A percentile compares a stretch with the other conserved stretches of the same genome.
Conservation (phyloP, 2,329 filamentous ascomycete species). For the Biscogniauxia mediterranea region DNA sequence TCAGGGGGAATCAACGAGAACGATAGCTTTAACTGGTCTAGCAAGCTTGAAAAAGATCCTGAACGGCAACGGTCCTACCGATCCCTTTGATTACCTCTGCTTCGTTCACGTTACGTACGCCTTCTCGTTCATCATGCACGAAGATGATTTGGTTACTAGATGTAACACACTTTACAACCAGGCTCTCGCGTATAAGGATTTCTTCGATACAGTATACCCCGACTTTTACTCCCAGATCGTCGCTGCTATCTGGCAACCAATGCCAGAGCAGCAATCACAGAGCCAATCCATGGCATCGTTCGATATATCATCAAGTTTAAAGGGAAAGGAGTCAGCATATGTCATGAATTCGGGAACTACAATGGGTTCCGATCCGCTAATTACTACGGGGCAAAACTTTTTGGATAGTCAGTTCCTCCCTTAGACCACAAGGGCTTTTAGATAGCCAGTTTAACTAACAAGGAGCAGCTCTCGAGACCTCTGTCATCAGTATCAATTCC, state of each 20-base stretch:
- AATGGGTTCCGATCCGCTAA: slow-evolving; percentile 37
- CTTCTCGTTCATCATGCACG: slow-evolving; percentile 46
- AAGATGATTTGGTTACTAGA: slow-evolving; percentile 37
- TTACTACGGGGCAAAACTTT: slow-evolving; percentile 45
- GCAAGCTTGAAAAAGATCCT: slow-evolving; percentile 40
- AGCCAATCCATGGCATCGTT: slow-evolving; percentile 14
- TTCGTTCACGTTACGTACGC: slow-evolving; percentile 53
- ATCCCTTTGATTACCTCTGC: slow-evolving; percentile 47
- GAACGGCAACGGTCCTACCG: slow-evolving; percentile 35
- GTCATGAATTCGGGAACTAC: slow-evolving; percentile 5
- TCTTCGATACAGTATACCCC: slow-evolving; percentile 38
- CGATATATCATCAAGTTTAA: slow-evolving; percentile 30
- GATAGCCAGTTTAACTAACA: slow-evolving; percentile 11
- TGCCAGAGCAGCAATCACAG: slow-evolving; percentile 28
- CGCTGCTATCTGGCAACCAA: slow-evolving; percentile 48
- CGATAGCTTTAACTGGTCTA: slow-evolving; percentile 43
- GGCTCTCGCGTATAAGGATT: slow-evolving; percentile 43
- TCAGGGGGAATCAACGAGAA: slow-evolving; percentile 36
- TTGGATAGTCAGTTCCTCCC: slow-evolving; percentile 46
- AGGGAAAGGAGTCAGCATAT: slow-evolving; percentile 43
- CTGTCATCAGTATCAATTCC: slow-evolving; percentile 35
- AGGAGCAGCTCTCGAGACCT: slow-evolving; percentile 46
- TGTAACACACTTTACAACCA: slow-evolving; percentile 46
- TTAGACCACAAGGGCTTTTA: not conserved
- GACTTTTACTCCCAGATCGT: slow-evolving; percentile 44